Conservation (phyloP, 2,329 filamentous ascomycete genomes). For the Fusarium papillatum region DNA sequence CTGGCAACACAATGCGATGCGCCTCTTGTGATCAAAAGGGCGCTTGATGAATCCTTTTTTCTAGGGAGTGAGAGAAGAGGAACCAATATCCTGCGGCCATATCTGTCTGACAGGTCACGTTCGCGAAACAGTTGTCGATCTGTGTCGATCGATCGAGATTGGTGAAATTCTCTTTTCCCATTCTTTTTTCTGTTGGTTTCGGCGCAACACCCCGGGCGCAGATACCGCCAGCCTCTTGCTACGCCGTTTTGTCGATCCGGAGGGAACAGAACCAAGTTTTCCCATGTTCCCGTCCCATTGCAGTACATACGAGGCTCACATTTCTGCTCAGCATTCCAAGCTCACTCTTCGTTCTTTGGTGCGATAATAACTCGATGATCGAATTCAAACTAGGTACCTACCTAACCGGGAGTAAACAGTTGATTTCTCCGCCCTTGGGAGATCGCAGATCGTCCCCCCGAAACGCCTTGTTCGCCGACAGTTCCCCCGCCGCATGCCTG, state of each 20-base stretch:
- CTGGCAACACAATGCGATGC: slow-evolving; percentile 8
- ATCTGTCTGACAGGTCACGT: slow-evolving; percentile 34
- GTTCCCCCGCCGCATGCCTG: slow-evolving; percentile 15
- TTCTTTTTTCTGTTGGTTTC: background rate
- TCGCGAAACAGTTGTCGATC: slow-evolving; percentile 28
- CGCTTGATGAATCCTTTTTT: slow-evolving; percentile 6
- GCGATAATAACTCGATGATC: slow-evolving; percentile 10
- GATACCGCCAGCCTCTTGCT: background rate
- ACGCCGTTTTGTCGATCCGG: background rate
- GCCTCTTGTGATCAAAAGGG: slow-evolving; percentile 29
- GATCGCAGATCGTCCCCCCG: slow-evolving; percentile 16
- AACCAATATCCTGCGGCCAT: slow-evolving; percentile 24
- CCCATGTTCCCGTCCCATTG: background rate
- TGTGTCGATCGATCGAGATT: slow-evolving; percentile 42
- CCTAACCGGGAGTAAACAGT: slow-evolving; percentile 7
- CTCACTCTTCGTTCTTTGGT: background rate
- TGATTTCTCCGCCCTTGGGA: slow-evolving; percentile 9
- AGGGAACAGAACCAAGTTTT: slow-evolving; percentile 23
- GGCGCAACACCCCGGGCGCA: slow-evolving; percentile 14
- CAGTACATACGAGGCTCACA: background rate
- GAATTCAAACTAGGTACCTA: slow-evolving; percentile 14
- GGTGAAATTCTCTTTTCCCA: slow-evolving; percentile 13
- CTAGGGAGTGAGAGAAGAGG: background rate
- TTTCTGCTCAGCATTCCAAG: background rate
- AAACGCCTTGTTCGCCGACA: slow-evolving; percentile 42